These are phyloP conservation scores for Amniculicola lignicola DNA, from an alignment of 495 filamentous ascomycete species.

Conservation along the genomic window DNA sequence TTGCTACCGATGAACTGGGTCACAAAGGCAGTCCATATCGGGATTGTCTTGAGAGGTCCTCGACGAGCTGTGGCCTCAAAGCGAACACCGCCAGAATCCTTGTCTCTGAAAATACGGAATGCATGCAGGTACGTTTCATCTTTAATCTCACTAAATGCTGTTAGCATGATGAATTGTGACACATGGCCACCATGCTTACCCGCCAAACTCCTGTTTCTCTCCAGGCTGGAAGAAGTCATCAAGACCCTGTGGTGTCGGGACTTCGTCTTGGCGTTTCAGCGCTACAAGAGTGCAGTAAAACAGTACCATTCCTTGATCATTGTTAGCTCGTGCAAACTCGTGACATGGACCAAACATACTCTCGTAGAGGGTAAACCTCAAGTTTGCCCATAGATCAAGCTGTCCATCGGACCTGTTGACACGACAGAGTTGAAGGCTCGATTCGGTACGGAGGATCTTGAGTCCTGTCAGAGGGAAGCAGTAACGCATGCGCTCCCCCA, in stretches of 20 bases:
- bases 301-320: conserved; percentile 60
- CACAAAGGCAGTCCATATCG: conserved; percentile 46
- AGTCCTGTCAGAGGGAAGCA: conserved; percentile 53
- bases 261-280: conserved; percentile 64
- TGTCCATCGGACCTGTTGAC: conserved; percentile 44
- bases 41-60: conserved; percentile 37
- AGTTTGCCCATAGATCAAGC: conserved; percentile 53
- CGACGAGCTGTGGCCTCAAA: conserved; percentile 48
- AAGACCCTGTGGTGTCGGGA: conserved; percentile 49
- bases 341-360: conserved; percentile 43
- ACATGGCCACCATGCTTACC: conserved; percentile 48
- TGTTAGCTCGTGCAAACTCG: conserved; percentile 16
- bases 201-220: conserved; percentile 67
- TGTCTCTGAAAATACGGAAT: conserved; percentile 68
- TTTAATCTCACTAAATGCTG: conserved; percentile 57
- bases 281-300: conserved; percentile 76
- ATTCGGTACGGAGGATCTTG: conserved; percentile 52
- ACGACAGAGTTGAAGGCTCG: conserved; percentile 56
- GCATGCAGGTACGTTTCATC: conserved; percentile 69
- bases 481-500: conserved; percentile 42
- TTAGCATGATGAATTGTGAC: conserved; percentile 20
- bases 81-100: conserved; percentile 57
- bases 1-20: conserved; percentile 34
- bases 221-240: conserved; percentile 59
- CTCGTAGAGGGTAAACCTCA: conserved; percentile 59